These are phyloP conservation scores for Adiantum capillusveneris DNA, from an alignment of 75 land plant species.

Conservation along the genomic window DNA sequence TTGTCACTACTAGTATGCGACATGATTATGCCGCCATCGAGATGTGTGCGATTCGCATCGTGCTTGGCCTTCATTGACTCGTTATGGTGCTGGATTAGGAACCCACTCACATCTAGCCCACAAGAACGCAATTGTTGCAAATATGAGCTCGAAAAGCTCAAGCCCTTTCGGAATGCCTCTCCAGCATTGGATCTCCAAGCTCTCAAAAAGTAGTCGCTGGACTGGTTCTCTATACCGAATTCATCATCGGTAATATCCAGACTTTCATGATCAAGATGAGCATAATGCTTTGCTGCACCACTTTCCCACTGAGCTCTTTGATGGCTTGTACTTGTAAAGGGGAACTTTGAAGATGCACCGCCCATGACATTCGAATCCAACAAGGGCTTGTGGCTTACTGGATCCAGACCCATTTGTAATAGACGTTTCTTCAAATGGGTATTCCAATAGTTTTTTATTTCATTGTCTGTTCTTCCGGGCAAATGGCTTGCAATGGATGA, in stretches of 20 bases:
- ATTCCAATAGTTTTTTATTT: constrained; percentile 1
- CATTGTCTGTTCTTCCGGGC: constrained; percentile 1
- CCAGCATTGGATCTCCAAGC: constrained; percentile 4
- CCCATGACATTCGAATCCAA: neutral
- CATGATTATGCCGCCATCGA: neutral
- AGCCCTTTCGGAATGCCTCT: constrained; percentile 3
- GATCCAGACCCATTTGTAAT: neutral
- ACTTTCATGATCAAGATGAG: neutral
- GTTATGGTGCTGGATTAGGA: neutral
- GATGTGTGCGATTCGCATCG: neutral
- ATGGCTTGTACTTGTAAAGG: neutral
- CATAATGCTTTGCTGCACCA: neutral
- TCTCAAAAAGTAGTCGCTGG: neutral
- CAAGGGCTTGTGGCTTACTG: neutral
- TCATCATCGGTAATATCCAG: neutral
- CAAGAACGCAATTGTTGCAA: neutral
- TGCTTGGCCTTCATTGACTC: neutral
- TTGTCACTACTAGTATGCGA: neutral
- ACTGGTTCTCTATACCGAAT: neutral
- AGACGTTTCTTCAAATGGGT: constrained; percentile 3
- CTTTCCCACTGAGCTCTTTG: neutral
- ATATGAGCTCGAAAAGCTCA: neutral
- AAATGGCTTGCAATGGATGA: constrained; percentile 1
- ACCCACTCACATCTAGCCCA: neutral
- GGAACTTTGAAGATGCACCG: no score